These are phyloP conservation scores for Lichtheimia ramosa DNA, from an alignment of 371 early-diverging fungal genomes.

Conservation along the genomic window DNA sequence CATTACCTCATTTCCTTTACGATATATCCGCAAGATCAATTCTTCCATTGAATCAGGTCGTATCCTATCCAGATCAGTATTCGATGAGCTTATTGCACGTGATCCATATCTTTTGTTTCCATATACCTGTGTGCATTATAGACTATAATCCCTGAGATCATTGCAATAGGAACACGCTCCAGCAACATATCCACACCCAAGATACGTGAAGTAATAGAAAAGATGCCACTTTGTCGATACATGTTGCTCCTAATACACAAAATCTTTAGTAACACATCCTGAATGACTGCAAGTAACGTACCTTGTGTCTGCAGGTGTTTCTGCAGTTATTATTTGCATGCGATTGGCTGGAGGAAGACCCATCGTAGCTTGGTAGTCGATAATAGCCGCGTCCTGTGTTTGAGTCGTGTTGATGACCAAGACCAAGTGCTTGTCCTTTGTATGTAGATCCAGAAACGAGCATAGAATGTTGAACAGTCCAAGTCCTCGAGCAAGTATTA, in stretches of 20 bases:
- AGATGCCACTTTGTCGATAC: conserved; percentile 87
- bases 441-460: conserved; percentile 68
- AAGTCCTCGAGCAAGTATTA: conserved; percentile 81
- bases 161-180: conserved; percentile 70
- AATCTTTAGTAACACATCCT: neutral
- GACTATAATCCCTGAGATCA: conserved; percentile 87
- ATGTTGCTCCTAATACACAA: conserved; percentile 50
- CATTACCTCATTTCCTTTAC: conserved; percentile 71
- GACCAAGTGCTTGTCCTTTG: conserved; percentile 72
- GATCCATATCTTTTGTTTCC: neutral
- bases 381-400: conserved; percentile 61
- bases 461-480: conserved; percentile 73
- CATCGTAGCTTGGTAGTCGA: conserved; percentile 53
- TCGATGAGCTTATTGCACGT: too few species aligned
- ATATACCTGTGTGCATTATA: conserved; percentile 81
- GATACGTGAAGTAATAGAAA: conserved; percentile 88
- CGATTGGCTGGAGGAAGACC: conserved; percentile 37
- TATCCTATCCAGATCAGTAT: conserved; percentile 48
- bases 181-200: conserved; percentile 94
- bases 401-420: conserved; percentile 78
- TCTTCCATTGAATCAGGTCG: conserved; percentile 83
- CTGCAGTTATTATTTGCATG: conserved; percentile 61
- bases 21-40: conserved; percentile 80
- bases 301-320: conserved; percentile 65
- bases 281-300: conserved; percentile 3